Conservation (phyloP, 1,139 yeast genomes). For the Petasospora rhodanensis region DNA sequence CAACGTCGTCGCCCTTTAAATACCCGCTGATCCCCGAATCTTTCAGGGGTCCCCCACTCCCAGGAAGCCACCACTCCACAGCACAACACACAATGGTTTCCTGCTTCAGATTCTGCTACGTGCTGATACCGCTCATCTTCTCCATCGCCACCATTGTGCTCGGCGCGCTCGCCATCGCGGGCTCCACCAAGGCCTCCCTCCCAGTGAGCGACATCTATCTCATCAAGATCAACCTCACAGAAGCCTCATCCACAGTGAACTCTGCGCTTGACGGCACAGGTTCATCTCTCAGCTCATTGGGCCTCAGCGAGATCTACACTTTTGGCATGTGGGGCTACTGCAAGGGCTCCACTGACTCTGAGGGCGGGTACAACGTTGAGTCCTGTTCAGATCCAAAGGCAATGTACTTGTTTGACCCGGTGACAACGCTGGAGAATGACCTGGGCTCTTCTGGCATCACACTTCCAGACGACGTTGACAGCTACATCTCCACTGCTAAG, state of each 20-base stretch:
- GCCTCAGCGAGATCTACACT: constrained; percentile 58
- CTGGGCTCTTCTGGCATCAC: constrained; percentile 11
- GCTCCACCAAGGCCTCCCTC: constrained; percentile 32
- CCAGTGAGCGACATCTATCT: constrained; percentile 37
- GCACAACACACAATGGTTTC: constrained; percentile 18
- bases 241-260: constrained; percentile 17
- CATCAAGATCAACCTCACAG: constrained; percentile 37
- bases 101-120: constrained; percentile 26
- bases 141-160: constrained; percentile 36
- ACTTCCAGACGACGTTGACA: constrained; percentile 31
- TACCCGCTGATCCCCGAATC: background rate
- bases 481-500: constrained; percentile 33
- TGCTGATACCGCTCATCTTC: constrained; percentile 35
- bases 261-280: background rate
- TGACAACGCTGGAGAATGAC: constrained; percentile 15
- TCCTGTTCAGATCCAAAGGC: constrained; percentile 52
- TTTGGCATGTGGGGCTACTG: constrained; percentile 76
- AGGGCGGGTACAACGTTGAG: constrained; percentile 36
- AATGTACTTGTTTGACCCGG: constrained; percentile 50
- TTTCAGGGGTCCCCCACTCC: background rate
- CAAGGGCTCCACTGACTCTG: constrained; percentile 40
- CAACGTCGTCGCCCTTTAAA: background rate
- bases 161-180: constrained; percentile 37
- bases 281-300: constrained; percentile 29
- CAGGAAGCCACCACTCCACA: no score